Base-by-base conservation (phyloP, 768 basidiomycete genomes). In the Tylopilus felleus region DNA sequence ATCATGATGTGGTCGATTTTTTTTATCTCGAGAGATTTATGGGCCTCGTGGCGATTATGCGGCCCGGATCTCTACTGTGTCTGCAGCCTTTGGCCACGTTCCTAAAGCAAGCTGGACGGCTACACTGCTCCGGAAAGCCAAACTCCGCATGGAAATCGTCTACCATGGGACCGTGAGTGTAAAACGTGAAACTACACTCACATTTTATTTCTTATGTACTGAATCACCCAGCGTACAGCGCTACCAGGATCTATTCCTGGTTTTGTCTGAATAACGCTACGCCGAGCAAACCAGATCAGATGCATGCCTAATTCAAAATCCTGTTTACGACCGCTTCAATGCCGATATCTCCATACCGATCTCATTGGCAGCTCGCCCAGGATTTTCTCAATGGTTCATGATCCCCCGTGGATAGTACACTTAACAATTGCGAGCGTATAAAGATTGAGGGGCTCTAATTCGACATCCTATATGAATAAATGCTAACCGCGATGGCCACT, bases 41-140 rank as follows among this genome's bases (percentile, higher is more conserved):
- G 9, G 31, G 9, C 22, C 29, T 40, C 22, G 57, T 59, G 68
- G 68, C 17, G 59, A 62, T 68, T 68, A 35, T 62, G 66, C 69
- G 66, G 66, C 25, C 46, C 31, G n/a, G n/a, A 29, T 25, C 13
- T 33, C 13, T 17, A n/a, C 14, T 14, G 31, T 29, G 7, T 36
- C 1, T 36, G 35, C 22, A 17, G 10, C 19, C 47, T 53, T 56
- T 49, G 29, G 33, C 33, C 33, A 14, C 13, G 33, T 16, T 33
- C 33, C 13, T 14, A 12, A 16, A 33, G 16, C 33, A 33, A 33
- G 33, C 33, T 33, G 9, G 33, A 36, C 16, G 17, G 16, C 16
- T 8, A 36, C 35, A 36, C 12, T 27, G 3, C 39, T 42, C n/a
- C 22, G 46, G 41, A 22, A 39, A 17, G 13, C 36, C 22, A 39